Percentiles rank a stretch among this genome's conserved stretches.
Evolutionary conservation across 2,329 filamentous ascomycete species (phyloP).

Genomic region (Colletotrichum viniferum): DNA sequence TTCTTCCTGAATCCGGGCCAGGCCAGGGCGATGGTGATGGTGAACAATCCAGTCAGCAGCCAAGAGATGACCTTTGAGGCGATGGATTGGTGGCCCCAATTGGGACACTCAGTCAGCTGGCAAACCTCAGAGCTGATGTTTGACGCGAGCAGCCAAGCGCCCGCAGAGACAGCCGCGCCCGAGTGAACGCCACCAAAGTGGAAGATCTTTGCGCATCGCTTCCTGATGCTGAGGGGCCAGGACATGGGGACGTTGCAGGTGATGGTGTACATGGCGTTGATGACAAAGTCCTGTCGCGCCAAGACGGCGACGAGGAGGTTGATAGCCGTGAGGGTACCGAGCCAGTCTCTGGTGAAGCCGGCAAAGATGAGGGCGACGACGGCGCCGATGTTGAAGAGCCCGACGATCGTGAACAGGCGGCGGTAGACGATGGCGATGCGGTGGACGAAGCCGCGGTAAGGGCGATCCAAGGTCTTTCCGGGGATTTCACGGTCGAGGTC

Average conservation of each 20-base stretch:
- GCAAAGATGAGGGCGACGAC: conserved; percentile 44
- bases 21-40: conserved; percentile 62
- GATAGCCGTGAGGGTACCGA: conserved; percentile 46
- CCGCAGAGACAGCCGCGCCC: conserved; percentile 52
- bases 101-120: conserved; percentile 36
- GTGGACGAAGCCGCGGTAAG: conserved; percentile 43
- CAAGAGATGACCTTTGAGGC: conserved; percentile 58
- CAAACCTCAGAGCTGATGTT: conserved; percentile 32
- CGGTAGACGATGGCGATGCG: conserved; percentile 59
- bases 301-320: conserved; percentile 55
- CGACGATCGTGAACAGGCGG: conserved; percentile 58
- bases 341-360: conserved; percentile 24
- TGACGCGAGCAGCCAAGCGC: conserved; percentile 53
- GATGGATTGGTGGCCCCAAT: conserved; percentile 30
- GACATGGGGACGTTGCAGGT: conserved; percentile 47
- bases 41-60: conserved; percentile 59
- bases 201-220: conserved; percentile 53
- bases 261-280: conserved; percentile 55
- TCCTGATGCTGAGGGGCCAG: conserved; percentile 52
- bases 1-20: conserved; percentile 68
- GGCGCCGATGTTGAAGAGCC: conserved; percentile 54
- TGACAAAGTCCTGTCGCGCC: conserved; percentile 56
- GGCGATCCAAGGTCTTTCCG: conserved; percentile 42
- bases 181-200: conserved; percentile 58
- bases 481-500: conserved; percentile 34